A percentile compares a stretch with the other conserved stretches of the same genome.
phyloP scores from a whole-genome alignment of 202 grass and related monocot species.

The Carex sylvatica region DNA sequence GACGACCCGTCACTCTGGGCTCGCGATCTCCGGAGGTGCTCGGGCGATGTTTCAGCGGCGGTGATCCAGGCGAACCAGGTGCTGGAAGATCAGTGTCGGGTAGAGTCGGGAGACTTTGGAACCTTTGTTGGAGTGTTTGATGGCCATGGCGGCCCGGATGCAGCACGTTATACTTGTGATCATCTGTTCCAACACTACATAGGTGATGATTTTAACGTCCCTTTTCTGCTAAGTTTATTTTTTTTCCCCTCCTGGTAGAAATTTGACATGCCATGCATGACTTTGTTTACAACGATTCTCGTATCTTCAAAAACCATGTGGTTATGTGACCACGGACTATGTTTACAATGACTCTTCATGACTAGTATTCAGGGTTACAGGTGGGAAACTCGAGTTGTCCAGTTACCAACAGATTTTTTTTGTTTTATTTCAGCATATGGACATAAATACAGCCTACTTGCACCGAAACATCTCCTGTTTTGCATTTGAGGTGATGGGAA shows the following conservation, averaged over 20 bases:
- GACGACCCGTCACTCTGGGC: constrained; percentile 66
- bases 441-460: background rate
- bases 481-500: background rate
- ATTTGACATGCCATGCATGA: background rate
- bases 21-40: constrained; percentile 57
- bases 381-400: background rate
- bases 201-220: constrained; percentile 37
- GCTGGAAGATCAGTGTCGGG: constrained; percentile 83
- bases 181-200: constrained; percentile 48
- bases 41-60: constrained; percentile 68
- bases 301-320: background rate
- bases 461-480: background rate
- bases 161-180: constrained; percentile 86
- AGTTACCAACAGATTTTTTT: background rate
- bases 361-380: background rate
- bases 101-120: constrained; percentile 69
- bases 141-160: constrained; percentile 68
- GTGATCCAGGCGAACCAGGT: constrained; percentile 87
- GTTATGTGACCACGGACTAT: background rate
- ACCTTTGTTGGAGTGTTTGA: constrained; percentile 76
- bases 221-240: background rate
- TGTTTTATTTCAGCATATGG: background rate
- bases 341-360: background rate
- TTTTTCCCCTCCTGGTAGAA: background rate
- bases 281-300: background rate